Evolutionary conservation across 202 grass and related monocot species (phyloP), one percentile per base, ranked within the genome.

Genomic region (Hordeum pubiflorum): DNA sequence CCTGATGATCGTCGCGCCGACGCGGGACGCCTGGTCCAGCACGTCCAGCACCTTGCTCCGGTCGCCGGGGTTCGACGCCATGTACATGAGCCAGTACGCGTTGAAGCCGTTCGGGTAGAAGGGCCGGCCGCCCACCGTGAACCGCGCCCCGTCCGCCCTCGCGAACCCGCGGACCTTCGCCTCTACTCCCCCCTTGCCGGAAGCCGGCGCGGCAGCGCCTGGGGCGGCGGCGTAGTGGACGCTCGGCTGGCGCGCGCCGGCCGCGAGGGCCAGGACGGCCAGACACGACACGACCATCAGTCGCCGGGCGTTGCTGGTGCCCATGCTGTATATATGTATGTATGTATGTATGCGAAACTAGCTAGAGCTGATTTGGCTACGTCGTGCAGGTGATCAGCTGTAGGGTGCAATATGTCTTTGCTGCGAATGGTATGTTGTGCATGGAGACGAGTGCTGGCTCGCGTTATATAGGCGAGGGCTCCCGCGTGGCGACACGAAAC

Each of bases 81-180:
- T 83, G 83, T 86, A 90, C 94, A 94, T 94, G 32, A 97, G 76
- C 94, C 89, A 94, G 83, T 94, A 94, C 54, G 89, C 91, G 81
- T 92, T 92, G 91, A 92, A 94, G 13, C 91, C 94, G 55, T 94
- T 83, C 38, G 85, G 86, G 75, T 90, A 92, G 70, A 94, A 88
- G 12, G 81, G 83, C 37, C 52, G 74, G 4, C 87, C 87, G 9
- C 79, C 81, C 22, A 81, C 31, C 63, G 48, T 82, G 80, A 97
- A 94, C 17, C 80, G 85, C 44, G 83, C 79, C 54, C 94, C 87
- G 41, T 17, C 90, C 13, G 85, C 81, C 60, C 33, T 88, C 1
- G 85, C 85, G 21, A 97, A 97, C 31, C 41, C 83, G 31, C 15
- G 11, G 15, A 22, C 15, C 61, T 13, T 1, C 11, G 22, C 14